Evolutionary conservation across 306 rosid genomes (phyloP).

Genomic region (Vigna radiata): DNA sequence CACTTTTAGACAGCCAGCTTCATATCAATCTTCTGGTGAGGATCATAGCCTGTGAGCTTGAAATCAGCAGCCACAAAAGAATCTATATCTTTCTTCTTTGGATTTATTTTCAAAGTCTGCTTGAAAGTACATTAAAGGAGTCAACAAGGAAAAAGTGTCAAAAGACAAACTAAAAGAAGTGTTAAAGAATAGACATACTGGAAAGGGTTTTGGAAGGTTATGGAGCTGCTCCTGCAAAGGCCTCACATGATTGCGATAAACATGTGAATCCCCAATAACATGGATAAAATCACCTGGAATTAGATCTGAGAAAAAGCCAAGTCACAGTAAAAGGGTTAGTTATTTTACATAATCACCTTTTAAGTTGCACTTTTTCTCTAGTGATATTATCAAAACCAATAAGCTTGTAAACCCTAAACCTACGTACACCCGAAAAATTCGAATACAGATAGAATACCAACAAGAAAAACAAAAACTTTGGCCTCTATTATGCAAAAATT

Average conservation of each 20-base stretch:
- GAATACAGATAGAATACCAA: constrained; percentile 1
- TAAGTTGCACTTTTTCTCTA: background rate
- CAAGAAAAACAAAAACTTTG: background rate
- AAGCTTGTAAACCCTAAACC: constrained; percentile 13
- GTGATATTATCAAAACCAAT: constrained; percentile 16
- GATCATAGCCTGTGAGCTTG: constrained; percentile 77
- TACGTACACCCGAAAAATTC: background rate
- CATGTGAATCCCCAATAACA: constrained; percentile 52
- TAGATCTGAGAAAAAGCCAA: constrained; percentile 57
- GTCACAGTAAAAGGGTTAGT: background rate
- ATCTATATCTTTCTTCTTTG: constrained; percentile 78
- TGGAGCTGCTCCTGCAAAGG: constrained; percentile 92
- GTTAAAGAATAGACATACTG: constrained; percentile 60
- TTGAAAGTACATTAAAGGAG: constrained; percentile 1
- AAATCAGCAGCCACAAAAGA: constrained; percentile 83
- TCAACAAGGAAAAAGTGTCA: constrained; percentile 23
- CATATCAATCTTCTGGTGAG: constrained; percentile 92
- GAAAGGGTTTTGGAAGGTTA: constrained; percentile 88
- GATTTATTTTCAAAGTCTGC: constrained; percentile 83
- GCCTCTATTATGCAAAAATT: background rate
- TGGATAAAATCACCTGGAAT: constrained; percentile 85
- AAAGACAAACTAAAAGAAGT: background rate
- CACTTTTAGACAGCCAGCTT: constrained; percentile 75
- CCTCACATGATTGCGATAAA: constrained; percentile 81
- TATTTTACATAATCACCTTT: background rate